Evolutionary conservation across 2,329 filamentous ascomycete genomes (phyloP).

Genomic region (Dactylellina drechsleri): DNA sequence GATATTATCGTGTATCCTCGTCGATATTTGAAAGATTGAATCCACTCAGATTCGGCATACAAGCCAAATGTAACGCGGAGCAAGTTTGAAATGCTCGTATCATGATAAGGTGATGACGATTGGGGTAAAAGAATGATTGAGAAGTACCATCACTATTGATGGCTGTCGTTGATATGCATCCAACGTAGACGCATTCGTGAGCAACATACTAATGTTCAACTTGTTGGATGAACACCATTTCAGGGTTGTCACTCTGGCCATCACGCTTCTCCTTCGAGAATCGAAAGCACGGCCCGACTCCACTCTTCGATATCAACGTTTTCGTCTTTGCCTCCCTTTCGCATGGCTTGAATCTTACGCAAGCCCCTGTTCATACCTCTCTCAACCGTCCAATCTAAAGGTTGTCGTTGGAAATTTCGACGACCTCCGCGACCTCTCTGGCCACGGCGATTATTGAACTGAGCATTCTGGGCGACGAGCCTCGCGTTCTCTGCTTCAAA

Average conservation of each 20-base stretch:
- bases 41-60: too few relatives aligned
- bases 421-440: slow-evolving; percentile 46
- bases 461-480: slow-evolving; percentile 41
- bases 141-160: slow-evolving; percentile 3
- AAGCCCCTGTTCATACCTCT: slow-evolving; percentile 52
- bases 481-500: slow-evolving; percentile 53
- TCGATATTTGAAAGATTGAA: too few relatives aligned
- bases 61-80: too few relatives aligned
- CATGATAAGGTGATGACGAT: too few relatives aligned
- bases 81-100: too few relatives aligned
- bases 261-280: slow-evolving; percentile 47
- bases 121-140: neutral
- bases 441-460: slow-evolving; percentile 39
- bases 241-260: neutral
- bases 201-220: too few relatives aligned
- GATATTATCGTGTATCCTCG: too few relatives aligned
- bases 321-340: slow-evolving; percentile 52
- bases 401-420: slow-evolving; percentile 44
- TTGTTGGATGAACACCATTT: slow-evolving; percentile 1
- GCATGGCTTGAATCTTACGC: slow-evolving; percentile 47
- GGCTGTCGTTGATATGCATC: neutral
- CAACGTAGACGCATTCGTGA: neutral
- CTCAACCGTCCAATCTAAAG: slow-evolving; percentile 50
- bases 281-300: slow-evolving; percentile 49
- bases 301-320: slow-evolving; percentile 55